phyloP scores from a whole-genome alignment of 345 rosid species.

The Pugionium dolabratum region DNA sequence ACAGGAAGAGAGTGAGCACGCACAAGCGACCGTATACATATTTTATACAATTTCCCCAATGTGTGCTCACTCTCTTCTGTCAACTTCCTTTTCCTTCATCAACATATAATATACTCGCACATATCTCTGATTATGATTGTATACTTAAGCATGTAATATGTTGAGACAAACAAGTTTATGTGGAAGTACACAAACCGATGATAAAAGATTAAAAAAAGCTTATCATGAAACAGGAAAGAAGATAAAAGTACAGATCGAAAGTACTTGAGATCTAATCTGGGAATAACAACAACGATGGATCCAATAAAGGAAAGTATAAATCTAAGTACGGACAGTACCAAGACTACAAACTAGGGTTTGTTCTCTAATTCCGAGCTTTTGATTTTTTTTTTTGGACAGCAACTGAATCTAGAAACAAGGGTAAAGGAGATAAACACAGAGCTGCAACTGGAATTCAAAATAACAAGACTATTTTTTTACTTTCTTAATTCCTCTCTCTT shows the following conservation, averaged over 20 bases:
- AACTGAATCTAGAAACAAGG: conserved; percentile 15
- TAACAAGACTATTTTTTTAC: not conserved
- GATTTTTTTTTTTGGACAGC: not conserved
- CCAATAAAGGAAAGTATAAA: conserved; percentile 31
- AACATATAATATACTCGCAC: conserved; percentile 4
- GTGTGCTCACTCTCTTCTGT: conserved; percentile 49
- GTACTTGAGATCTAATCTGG: conserved; percentile 39
- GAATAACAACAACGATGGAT: conserved; percentile 28
- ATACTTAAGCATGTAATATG: not conserved
- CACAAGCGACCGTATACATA: conserved; percentile 37
- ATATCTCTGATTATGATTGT: not conserved
- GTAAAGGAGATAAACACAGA: conserved; percentile 17
- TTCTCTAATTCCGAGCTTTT: conserved; percentile 5
- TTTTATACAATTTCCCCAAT: conserved; percentile 33
- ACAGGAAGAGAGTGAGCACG: conserved; percentile 38
- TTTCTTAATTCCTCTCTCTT: conserved; percentile 4
- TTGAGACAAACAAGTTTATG: not conserved
- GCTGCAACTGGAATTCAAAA: conserved; percentile 11
- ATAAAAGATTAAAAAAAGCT: conserved; percentile 1
- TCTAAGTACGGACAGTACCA: conserved; percentile 27
- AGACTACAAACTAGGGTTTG: conserved; percentile 33
- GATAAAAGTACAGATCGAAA: conserved; percentile 37
- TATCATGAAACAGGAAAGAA: not conserved
- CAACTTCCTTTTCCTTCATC: conserved; percentile 36
- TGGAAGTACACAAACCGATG: conserved; percentile 22